Evolutionary conservation across 2,329 filamentous ascomycete genomes (phyloP).

Genomic region (Botrytis tulipae): DNA sequence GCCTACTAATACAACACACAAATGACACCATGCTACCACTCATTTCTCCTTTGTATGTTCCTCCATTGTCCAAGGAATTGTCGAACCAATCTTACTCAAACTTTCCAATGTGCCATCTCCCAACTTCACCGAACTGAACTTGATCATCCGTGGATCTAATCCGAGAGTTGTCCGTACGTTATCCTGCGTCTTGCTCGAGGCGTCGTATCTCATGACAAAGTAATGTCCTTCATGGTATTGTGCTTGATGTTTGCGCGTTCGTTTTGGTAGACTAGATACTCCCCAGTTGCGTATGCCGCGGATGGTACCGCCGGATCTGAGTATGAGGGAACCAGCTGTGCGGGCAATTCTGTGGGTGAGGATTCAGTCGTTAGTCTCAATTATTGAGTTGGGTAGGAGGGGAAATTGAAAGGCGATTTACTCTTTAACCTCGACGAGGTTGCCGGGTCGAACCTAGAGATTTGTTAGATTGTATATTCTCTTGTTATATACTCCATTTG

Average conservation of each 20-base stretch:
- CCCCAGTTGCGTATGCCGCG: constrained; percentile 96
- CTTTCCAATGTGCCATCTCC: constrained; percentile 61
- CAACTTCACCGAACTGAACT: constrained; percentile 82
- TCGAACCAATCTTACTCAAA: constrained; percentile 37
- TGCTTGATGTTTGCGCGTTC: constrained; percentile 76
- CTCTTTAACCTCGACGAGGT: constrained; percentile 91
- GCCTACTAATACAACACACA: constrained; percentile 22
- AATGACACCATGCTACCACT: constrained; percentile 5
- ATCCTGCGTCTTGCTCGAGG: constrained; percentile 69
- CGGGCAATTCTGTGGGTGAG: constrained; percentile 69
- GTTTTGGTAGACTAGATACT: constrained; percentile 79
- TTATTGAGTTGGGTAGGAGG: constrained; percentile 7
- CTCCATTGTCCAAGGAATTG: constrained; percentile 34
- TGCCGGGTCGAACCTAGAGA: constrained; percentile 83
- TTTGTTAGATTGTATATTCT: constrained; percentile 25
- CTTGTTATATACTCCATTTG: neutral
- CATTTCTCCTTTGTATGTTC: constrained; percentile 25
- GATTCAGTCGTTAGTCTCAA: constrained; percentile 20
- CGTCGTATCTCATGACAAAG: constrained; percentile 96
- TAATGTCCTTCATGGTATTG: constrained; percentile 86
- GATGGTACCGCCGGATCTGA: constrained; percentile 81
- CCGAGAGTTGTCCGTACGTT: constrained; percentile 72
- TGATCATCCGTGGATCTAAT: constrained; percentile 87
- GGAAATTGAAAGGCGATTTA: constrained; percentile 48
- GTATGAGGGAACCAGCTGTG: constrained; percentile 78